Percentiles rank a stretch among this genome's conserved stretches.
phyloP scores from a whole-genome alignment of 2,329 filamentous ascomycete species.

The Pseudocercospora cruenta region DNA sequence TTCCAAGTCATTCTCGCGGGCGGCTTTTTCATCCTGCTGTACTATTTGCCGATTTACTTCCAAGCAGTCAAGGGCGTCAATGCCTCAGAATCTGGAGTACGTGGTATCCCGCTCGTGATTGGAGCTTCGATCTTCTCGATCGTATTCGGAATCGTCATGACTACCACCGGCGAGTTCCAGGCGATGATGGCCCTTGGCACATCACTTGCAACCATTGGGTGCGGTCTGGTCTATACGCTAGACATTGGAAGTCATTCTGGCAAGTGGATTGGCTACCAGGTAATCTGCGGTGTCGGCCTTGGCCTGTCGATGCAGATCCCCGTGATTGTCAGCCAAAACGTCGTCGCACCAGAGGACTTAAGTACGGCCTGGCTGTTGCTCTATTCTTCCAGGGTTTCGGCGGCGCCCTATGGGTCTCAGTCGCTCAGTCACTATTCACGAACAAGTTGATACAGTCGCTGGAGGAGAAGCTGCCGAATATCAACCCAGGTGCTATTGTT shows the following conservation, averaged over 20 bases:
- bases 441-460: conserved; percentile 46
- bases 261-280: conserved; percentile 40
- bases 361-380: conserved; percentile 41
- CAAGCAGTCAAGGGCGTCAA: conserved; percentile 49
- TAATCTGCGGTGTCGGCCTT: conserved; percentile 36
- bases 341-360: conserved; percentile 41
- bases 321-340: conserved; percentile 44
- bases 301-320: conserved; percentile 44
- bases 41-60: conserved; percentile 50
- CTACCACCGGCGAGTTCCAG: conserved; percentile 36
- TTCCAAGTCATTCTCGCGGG: conserved; percentile 42
- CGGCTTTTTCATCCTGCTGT: conserved; percentile 31
- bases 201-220: conserved; percentile 15
- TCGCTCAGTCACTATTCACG: conserved; percentile 47
- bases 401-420: conserved; percentile 47
- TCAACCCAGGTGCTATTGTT: conserved; percentile 46
- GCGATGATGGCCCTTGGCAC: conserved; percentile 18
- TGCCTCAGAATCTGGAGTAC: conserved; percentile 50
- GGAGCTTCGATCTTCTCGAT: conserved; percentile 46
- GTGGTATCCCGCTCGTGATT: conserved; percentile 50
- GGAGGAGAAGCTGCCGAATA: conserved; percentile 41
- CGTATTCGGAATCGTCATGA: conserved; percentile 38
- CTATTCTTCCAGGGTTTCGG: conserved; percentile 48
- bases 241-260: conserved; percentile 29
- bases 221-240: conserved; percentile 29